phyloP scores from a whole-genome alignment of 306 rosid genomes.

The Canavalia ensiformis region DNA sequence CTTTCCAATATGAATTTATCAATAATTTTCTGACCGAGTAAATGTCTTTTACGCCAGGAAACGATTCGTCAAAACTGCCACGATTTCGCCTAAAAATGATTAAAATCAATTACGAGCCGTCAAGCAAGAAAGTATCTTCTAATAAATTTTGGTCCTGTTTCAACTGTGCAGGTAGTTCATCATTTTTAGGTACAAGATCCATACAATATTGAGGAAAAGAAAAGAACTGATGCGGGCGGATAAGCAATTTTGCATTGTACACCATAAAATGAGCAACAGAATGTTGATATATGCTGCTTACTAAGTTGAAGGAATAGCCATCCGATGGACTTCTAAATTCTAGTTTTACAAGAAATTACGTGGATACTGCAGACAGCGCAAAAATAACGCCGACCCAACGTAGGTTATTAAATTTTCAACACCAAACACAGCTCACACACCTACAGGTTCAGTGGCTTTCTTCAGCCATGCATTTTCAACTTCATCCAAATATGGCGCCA shows the following conservation, averaged over 20 bases:
- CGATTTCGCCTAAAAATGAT: no score
- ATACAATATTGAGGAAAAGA: background rate
- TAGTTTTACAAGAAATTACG: conserved; percentile 6
- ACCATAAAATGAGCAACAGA: conserved; percentile 1
- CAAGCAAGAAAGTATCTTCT: background rate
- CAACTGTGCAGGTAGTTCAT: background rate
- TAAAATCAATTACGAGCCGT: background rate
- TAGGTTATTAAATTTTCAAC: conserved; percentile 4
- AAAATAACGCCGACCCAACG: conserved; percentile 24
- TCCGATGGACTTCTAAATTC: conserved; percentile 22
- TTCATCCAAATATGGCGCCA: conserved; percentile 71
- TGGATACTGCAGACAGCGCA: conserved; percentile 28
- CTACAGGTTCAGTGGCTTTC: conserved; percentile 84
- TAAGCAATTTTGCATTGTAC: background rate
- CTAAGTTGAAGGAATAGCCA: conserved; percentile 22
- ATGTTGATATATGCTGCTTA: conserved; percentile 9
- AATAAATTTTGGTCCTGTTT: conserved; percentile 14
- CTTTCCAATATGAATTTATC: no score
- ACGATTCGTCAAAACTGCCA: no score
- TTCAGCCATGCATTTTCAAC: conserved; percentile 85
- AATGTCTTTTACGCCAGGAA: no score
- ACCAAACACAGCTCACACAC: conserved; percentile 52
- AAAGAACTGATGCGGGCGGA: background rate
- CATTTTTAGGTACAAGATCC: conserved; percentile 21
- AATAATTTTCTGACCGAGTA: no score